Base-by-base conservation (phyloP, 306 rosid genomes). In the Glycyrrhiza uralensis region DNA sequence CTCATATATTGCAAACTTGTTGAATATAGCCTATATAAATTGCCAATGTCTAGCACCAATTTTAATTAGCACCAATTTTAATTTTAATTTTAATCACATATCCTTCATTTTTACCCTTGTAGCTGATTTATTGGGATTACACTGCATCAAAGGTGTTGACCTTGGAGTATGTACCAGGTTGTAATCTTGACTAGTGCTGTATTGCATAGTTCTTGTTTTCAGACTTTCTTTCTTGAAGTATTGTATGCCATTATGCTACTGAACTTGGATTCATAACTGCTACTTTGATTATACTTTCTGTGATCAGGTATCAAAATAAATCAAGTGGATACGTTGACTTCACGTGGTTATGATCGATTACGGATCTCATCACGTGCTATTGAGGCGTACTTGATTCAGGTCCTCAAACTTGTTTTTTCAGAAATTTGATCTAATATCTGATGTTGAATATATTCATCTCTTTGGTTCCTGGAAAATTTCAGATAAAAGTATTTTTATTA, bases 161-260 rank as follows among this genome's bases (percentile, higher is more conserved):
- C 41, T 83, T 93, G 90, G 98, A 93, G 80, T 93, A 93, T 74
- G 92, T 85, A 55, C 98, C 98, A 93, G 98, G 98, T 93, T 85
- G 68, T 79, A 38, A 66, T 75, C 88, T 77, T 56, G 61, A 66
- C 87, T 76, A 59, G 23, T 35, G 19, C n/a, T n/a, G n/a, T n/a
- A n/a, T n/a, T n/a, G n/a, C 42, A 56, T 17, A 36, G 45, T 56
- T 28, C 44, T 71, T 66, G 23, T 33, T 52, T 22, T 39, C 69
- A n/a, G n/a, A n/a, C 30, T 67, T 19, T 35, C 51, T 33, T 35
- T 68, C 17, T 68, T 51, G 19, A 46, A 64, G 18, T 50, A 55
- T 55, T 29, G n/a, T 66, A 41, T 11, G 29, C 50, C 66, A 26
- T 72, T 77, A 26, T 33, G 62, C 52, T 59, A 45, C 41, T 23